Evolutionary conservation across 805 yeast species (phyloP).

Genomic region (Starmerella tilneyi): DNA sequence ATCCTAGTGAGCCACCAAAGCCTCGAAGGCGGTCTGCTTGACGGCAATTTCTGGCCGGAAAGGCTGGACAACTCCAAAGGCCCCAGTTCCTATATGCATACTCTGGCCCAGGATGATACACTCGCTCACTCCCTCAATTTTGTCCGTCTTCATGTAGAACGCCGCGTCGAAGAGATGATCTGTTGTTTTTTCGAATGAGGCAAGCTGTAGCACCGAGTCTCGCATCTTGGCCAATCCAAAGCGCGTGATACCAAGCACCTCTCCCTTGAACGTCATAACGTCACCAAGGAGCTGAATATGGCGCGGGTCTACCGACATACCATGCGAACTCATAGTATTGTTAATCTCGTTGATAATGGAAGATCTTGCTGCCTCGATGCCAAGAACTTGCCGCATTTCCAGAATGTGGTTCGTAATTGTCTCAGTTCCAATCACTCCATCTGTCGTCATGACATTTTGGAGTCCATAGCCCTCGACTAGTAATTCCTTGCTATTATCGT

Average conservation of each 20-base stretch:
- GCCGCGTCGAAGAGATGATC: constrained; percentile 98
- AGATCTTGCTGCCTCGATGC: constrained; percentile 95
- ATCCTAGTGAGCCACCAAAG: constrained; percentile 5
- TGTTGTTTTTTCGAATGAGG: constrained; percentile 95
- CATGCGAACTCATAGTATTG: constrained; percentile 97
- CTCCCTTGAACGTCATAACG: constrained; percentile 98
- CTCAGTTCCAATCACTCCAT: constrained; percentile 82
- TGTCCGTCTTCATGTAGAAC: constrained; percentile 91
- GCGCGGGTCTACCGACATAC: constrained; percentile 99
- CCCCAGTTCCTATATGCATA: constrained; percentile 95
- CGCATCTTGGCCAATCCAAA: constrained; percentile 98
- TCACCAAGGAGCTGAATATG: constrained; percentile 95
- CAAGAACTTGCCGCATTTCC: constrained; percentile 80
- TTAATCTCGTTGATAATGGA: constrained; percentile 90
- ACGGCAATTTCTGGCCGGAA: constrained; percentile 22
- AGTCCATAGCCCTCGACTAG: constrained; percentile 97
- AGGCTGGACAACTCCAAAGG: constrained; percentile 58
- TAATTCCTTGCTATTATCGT: constrained; percentile 70
- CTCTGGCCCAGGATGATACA: constrained; percentile 96
- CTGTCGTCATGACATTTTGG: constrained; percentile 92
- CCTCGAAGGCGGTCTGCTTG: constrained; percentile 24
- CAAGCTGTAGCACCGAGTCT: constrained; percentile 92
- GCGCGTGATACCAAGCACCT: constrained; percentile 93
- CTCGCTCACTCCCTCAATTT: constrained; percentile 95
- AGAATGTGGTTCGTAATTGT: constrained; percentile 87